These are phyloP conservation scores for Neurospora crassa DNA, from an alignment of 2,329 filamentous ascomycete genomes.

Conservation along the genomic window DNA sequence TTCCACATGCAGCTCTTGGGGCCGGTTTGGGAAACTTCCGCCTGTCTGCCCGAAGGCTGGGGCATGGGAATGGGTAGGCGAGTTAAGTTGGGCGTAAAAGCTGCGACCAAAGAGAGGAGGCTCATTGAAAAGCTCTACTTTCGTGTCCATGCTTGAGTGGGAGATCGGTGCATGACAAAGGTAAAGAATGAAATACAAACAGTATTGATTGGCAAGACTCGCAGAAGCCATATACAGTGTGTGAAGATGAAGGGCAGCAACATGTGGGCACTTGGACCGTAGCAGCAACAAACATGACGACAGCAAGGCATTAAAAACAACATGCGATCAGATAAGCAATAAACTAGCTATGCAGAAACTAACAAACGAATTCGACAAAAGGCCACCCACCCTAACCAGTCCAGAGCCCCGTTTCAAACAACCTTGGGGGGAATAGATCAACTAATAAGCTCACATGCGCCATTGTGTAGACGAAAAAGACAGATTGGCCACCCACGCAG, in stretches of 20 bases:
- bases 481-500: slow-evolving; percentile 1
- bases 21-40: background rate
- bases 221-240: background rate
- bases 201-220: background rate
- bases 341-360: background rate
- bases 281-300: background rate
- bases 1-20: background rate
- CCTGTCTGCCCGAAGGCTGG: background rate
- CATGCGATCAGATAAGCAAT: background rate
- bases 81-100: background rate
- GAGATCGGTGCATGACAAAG: background rate
- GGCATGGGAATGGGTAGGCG: background rate
- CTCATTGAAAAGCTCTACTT: background rate
- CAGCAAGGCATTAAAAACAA: background rate
- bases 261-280: background rate
- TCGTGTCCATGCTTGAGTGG: background rate
- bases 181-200: background rate
- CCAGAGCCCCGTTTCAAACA: background rate
- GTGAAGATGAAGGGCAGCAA: background rate
- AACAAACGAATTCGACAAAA: background rate
- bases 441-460: background rate
- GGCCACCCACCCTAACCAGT: background rate
- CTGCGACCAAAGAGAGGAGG: background rate
- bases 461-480: background rate
- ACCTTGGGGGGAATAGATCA: background rate